Evolutionary conservation across 225 moss, liverwort and hornwort genomes (phyloP).

Genomic region (Physcomitrellopsis africana): DNA sequence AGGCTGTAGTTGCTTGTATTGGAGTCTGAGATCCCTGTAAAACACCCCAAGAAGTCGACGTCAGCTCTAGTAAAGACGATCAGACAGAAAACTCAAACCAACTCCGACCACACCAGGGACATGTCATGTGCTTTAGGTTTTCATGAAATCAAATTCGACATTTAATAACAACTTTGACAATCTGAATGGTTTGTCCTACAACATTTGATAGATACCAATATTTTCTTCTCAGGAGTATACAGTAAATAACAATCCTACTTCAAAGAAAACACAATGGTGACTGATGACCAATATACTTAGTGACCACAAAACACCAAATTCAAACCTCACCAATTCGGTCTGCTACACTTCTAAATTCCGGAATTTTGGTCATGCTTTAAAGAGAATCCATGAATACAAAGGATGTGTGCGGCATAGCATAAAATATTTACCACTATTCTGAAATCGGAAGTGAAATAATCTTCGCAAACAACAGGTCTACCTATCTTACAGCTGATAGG

Average conservation of each 20-base stretch:
- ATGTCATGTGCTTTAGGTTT: background rate
- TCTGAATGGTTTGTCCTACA: too few species aligned
- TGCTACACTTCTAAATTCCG: conserved; percentile 12
- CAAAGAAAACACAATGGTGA: too few species aligned
- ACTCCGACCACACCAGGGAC: background rate
- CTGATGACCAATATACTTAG: background rate
- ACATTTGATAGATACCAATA: too few species aligned
- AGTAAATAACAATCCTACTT: too few species aligned
- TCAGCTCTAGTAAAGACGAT: conserved; percentile 22
- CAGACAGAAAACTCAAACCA: background rate
- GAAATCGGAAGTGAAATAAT: background rate
- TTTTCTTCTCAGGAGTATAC: too few species aligned
- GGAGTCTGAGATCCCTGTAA: conserved; percentile 29
- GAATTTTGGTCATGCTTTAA: conserved; percentile 3
- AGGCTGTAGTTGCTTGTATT: conserved; percentile 30
- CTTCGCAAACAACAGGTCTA: background rate
- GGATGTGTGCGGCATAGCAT: background rate
- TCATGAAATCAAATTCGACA: too few species aligned
- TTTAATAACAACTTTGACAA: too few species aligned
- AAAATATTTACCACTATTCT: background rate
- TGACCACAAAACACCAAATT: conserved; percentile 3
- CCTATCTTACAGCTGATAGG: background rate
- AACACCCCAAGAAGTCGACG: conserved; percentile 19
- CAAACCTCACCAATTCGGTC: background rate
- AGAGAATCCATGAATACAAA: conserved; percentile 1